Evolutionary conservation across 2,329 filamentous ascomycete species (phyloP), one percentile per base, ranked within the genome.

Genomic region (Ophiostoma perfectum): DNA sequence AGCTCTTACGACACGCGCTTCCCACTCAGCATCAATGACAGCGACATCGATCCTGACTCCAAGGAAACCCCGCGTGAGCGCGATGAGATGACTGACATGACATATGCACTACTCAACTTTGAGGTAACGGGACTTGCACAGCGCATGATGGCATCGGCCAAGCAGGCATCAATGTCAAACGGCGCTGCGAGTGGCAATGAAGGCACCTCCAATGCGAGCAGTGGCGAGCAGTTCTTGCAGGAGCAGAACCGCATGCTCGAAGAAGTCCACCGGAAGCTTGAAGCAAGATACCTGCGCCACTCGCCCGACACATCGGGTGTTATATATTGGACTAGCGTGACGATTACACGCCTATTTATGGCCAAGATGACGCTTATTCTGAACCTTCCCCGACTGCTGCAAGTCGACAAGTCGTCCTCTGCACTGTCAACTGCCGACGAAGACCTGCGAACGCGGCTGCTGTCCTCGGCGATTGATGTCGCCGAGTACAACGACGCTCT

Each of bases 281-380:
- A 85, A 16, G 70, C 75, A 14, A 75, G 76, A 0, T 84, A 81
- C 68, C 75, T 84, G 14, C 78, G 77, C 49, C 78, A 81, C 71
- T 72, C 76, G 0, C 72, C 71, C 1, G 75, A 79, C 3, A 66
- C 74, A 1, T 73, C 69, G 0, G 76, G 77, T 65, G 75, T 80
- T 27, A 65, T 71, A 0, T 76, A 78, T 66, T 81, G 81, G 80
- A 77, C 80, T 0, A 73, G 73, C 0, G 70, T 80, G 1, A 76
- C 71, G 2, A 72, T 72, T 38, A 84, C 86, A 3, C 85, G 90
- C 9, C 81, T 94, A 44, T 87, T 93, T 71, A 85, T 93, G 78
- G 88, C 88, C 66, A 94, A 93, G 77, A 87, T 93, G 81, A 91
- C 88, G 79, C 82, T 95, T 47, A 84, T 93, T 70, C 84, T 92